Base-by-base conservation (phyloP, 2,329 filamentous ascomycete genomes). In the Tolypocladium ophioglossoides region DNA sequence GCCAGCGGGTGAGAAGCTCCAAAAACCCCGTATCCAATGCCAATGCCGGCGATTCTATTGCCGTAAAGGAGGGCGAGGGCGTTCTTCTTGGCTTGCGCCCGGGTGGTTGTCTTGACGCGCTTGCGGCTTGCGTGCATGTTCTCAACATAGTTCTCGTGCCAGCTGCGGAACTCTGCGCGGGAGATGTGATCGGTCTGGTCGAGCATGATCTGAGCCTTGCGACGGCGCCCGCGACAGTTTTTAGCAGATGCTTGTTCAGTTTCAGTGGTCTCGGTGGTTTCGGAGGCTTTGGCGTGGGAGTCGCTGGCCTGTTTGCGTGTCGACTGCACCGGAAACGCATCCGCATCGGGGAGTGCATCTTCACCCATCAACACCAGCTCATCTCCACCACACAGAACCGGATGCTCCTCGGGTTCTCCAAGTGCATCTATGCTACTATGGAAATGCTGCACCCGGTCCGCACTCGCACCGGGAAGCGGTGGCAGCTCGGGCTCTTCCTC, bases 51-150 rank as follows among this genome's bases (percentile, higher is more conserved):
- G n/a, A 74, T 61, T 12, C 71, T 70, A 53, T 68, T 63, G n/a
- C 55, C 58, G 38, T 68, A 68, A 24, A 73, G 51, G 27, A 69
- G 55, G 1, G 55, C 56, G 9, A 57, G 40, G 10, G 70, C 71
- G 44, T 68, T 70, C 53, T 66, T 70, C 55, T 65, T 74, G n/a
- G 75, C 71, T 58, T 74, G 70, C 3, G 65, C 59, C 12, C 55
- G 49, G 0, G 68, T 68, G 37, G 64, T 62, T 9, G 54, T 55
- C 35, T 60, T 58, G 4, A 46, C 62, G 53, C 54, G 56, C 52
- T 68, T 68, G 53, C 57, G 63, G 40, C 57, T 59, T 20, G 60
- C 65, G 32, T 68, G 61, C 80, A 89, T 91, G 58, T 84, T 85
- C 12, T 66, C 57, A 9, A 73, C 56, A 54, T 81, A 80, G 41